These are phyloP conservation scores for Carpinus fangiana DNA, from an alignment of 306 rosid species.

Conservation along the genomic window DNA sequence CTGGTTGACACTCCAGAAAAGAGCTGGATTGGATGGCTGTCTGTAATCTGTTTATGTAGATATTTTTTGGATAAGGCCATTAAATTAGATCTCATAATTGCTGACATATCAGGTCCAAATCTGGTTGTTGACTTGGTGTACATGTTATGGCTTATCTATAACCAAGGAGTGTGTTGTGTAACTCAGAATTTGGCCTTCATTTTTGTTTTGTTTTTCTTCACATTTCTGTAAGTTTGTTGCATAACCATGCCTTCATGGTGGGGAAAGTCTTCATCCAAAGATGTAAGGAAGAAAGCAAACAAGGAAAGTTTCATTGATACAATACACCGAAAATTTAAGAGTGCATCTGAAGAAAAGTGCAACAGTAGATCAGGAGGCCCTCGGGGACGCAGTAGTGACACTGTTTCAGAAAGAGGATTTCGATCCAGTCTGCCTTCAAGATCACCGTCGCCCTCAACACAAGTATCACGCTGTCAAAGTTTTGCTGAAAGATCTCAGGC, in stretches of 20 bases:
- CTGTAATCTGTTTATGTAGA: conserved; percentile 16
- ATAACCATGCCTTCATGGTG: conserved; percentile 84
- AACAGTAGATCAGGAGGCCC: conserved; percentile 64
- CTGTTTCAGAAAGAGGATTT: conserved; percentile 79
- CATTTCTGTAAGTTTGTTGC: conserved; percentile 21
- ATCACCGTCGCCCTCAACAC: conserved; percentile 87
- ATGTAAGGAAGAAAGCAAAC: conserved; percentile 74
- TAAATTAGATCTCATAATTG: conserved; percentile 20
- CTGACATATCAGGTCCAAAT: conserved; percentile 24
- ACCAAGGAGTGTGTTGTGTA: conserved; percentile 20
- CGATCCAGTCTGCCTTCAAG: conserved; percentile 65
- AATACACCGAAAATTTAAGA: conserved; percentile 70
- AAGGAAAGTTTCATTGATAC: conserved; percentile 83
- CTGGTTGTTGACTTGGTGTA: conserved; percentile 25
- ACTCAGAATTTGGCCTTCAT: conserved; percentile 15
- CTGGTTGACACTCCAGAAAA: conserved; percentile 16
- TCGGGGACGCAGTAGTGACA: conserved; percentile 62
- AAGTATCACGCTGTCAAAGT: conserved; percentile 92
- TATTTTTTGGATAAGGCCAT: conserved; percentile 19
- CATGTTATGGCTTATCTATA: conserved; percentile 32
- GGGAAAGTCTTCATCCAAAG: conserved; percentile 88
- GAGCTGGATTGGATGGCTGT: conserved; percentile 17
- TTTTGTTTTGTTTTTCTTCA: conserved; percentile 8
- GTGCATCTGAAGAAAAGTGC: conserved; percentile 70
- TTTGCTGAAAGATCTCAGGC: conserved; percentile 83